A percentile compares a stretch with the other conserved stretches of the same genome.
Evolutionary conservation across 306 rosid species (phyloP).

Genomic region (Sicyos baderoa): DNA sequence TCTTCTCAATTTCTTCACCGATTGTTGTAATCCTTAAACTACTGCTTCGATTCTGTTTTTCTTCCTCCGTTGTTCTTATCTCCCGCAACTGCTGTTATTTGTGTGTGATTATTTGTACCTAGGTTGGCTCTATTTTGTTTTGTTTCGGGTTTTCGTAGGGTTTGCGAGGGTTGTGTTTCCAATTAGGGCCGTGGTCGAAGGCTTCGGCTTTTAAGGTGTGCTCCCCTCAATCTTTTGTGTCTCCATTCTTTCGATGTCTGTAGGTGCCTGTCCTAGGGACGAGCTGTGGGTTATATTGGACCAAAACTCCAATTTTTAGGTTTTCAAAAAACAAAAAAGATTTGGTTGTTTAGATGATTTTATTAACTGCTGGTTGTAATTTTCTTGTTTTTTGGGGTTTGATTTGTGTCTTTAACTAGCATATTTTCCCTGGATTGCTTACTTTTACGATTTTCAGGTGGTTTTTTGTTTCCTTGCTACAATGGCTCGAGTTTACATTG

Average conservation of each 20-base stretch:
- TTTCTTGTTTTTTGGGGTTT: background rate
- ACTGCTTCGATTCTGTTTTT: conserved; percentile 3
- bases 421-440: background rate
- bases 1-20: background rate
- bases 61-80: background rate
- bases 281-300: too few relatives aligned
- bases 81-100: background rate
- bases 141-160: conserved; percentile 1
- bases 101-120: background rate
- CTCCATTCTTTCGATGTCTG: too few relatives aligned
- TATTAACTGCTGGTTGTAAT: background rate
- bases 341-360: background rate
- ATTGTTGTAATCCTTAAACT: too few relatives aligned
- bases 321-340: too few relatives aligned
- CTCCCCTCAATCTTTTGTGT: too few relatives aligned
- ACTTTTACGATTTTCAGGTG: conserved; percentile 4
- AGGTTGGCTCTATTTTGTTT: background rate
- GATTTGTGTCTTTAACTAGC: background rate
- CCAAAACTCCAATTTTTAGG: too few relatives aligned
- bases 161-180: background rate
- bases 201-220: too few relatives aligned
- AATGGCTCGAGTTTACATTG: conserved; percentile 82
- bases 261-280: too few relatives aligned
- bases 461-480: conserved; percentile 16
- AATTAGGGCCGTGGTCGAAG: too few relatives aligned